Percentiles rank a stretch among this genome's conserved stretches.
These are phyloP conservation scores for Talaromyces albobiverticillius DNA, from an alignment of 2,329 filamentous ascomycete species.

Conservation along the genomic window DNA sequence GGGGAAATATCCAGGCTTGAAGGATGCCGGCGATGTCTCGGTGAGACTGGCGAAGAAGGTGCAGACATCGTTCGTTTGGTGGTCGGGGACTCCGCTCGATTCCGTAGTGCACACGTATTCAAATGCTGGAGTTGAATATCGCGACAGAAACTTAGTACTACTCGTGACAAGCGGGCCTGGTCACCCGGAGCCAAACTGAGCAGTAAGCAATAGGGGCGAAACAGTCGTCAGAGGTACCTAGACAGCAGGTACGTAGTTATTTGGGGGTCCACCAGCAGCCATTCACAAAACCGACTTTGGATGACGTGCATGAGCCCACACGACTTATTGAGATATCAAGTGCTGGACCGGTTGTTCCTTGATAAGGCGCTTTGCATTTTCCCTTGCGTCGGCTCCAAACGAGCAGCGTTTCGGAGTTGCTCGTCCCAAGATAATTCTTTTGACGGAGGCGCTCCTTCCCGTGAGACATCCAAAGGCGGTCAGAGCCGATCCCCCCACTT, in stretches of 20 bases:
- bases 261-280: background rate
- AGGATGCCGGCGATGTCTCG: conserved; percentile 37
- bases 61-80: conserved; percentile 24
- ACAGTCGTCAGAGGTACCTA: background rate
- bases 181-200: background rate
- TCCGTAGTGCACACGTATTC: too few relatives aligned
- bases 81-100: too few relatives aligned
- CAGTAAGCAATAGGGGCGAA: conserved; percentile 3
- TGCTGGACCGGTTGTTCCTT: background rate
- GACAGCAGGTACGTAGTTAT: too few relatives aligned
- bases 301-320: background rate
- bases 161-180: background rate
- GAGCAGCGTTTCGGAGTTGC: background rate
- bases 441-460: background rate
- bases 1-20: conserved; percentile 37
- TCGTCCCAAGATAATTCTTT: background rate
- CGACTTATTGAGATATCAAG: background rate
- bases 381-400: background rate
- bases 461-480: conserved; percentile 14
- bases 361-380: background rate
- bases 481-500: conserved; percentile 2
- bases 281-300: background rate
- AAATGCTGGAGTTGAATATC: background rate
- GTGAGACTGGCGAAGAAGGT: conserved; percentile 32
- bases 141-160: too few relatives aligned